phyloP scores from a whole-genome alignment of 768 basidiomycete species.

The Tulasnella calospora region DNA sequence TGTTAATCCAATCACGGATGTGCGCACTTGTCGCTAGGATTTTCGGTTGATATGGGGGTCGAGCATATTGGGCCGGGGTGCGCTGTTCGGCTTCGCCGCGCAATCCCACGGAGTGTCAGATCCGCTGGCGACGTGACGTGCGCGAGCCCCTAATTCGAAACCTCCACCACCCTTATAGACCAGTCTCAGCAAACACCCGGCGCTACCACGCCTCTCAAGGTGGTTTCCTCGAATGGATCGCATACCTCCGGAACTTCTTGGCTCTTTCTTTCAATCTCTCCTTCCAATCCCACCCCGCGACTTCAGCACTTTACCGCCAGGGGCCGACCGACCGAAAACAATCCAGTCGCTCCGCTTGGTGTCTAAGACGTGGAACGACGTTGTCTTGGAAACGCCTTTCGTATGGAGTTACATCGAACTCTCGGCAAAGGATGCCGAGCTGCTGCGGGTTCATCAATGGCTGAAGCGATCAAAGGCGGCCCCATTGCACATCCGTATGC shows the following conservation, averaged over 20 bases:
- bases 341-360: background rate
- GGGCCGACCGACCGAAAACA: background rate
- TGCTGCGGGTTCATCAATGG: background rate
- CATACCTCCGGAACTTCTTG: background rate
- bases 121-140: background rate
- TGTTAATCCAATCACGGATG: no score
- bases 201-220: background rate
- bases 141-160: no score
- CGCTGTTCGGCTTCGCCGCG: background rate
- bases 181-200: no score
- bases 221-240: background rate
- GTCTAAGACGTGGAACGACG: background rate
- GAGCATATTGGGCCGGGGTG: no score
- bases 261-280: background rate
- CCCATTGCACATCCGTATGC: background rate
- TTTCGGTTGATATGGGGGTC: no score
- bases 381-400: background rate
- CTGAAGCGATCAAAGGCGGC: background rate
- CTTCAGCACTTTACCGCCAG: background rate
- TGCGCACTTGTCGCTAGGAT: no score
- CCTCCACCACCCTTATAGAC: no score
- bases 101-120: background rate
- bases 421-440: background rate
- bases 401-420: background rate
- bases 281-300: background rate